These are phyloP conservation scores for Penicillium macrosclerotiorum DNA, from an alignment of 495 filamentous ascomycete species.

Conservation along the genomic window DNA sequence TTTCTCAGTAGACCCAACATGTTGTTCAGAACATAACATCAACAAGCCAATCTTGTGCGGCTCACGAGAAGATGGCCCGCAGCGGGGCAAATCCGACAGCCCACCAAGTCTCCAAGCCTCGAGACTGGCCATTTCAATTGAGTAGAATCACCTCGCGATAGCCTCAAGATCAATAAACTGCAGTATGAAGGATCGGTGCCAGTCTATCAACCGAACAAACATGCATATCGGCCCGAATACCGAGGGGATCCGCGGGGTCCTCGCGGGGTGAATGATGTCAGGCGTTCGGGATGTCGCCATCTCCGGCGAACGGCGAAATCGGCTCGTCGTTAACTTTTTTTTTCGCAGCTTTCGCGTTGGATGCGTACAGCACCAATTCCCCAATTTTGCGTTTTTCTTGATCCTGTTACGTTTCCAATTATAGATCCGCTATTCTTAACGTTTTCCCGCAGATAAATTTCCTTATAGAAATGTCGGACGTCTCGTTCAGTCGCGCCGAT, in stretches of 20 bases:
- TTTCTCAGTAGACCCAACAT: not conserved
- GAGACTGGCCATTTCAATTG: too few relatives aligned
- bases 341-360: not conserved
- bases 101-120: not conserved
- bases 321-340: conserved; percentile 23
- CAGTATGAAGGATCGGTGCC: too few relatives aligned
- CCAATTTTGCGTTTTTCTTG: not conserved
- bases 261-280: conserved; percentile 33
- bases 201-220: too few relatives aligned
- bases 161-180: too few relatives aligned
- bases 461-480: conserved; percentile 21
- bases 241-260: not conserved
- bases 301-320: conserved; percentile 15
- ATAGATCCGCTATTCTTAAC: not conserved
- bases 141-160: too few relatives aligned
- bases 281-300: conserved; percentile 31
- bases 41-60: too few relatives aligned
- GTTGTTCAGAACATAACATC: too few relatives aligned
- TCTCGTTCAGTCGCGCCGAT: conserved; percentile 34
- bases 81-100: conserved; percentile 4
- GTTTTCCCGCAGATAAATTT: not conserved
- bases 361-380: conserved; percentile 1
- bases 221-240: not conserved
- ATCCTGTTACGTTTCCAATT: not conserved
- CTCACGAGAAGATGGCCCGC: conserved; percentile 1